A percentile compares a stretch with the other conserved stretches of the same genome.
These are phyloP conservation scores for Acephala macrosclerotiorum DNA, from an alignment of 2,329 filamentous ascomycete genomes.

Conservation along the genomic window DNA sequence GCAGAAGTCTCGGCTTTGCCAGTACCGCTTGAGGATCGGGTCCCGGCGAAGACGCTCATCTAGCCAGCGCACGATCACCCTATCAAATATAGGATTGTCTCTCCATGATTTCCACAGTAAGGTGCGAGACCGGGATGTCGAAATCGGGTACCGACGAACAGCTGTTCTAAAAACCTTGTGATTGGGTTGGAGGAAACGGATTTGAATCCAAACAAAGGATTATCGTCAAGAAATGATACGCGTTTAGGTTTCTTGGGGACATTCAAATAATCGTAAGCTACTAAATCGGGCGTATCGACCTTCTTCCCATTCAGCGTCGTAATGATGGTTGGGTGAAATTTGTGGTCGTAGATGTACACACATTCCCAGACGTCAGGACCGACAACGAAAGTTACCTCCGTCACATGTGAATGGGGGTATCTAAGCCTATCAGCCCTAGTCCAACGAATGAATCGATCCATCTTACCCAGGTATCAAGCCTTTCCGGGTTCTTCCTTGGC, in stretches of 20 bases:
- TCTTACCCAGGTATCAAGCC: conserved; percentile 49
- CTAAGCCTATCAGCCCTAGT: conserved; percentile 47
- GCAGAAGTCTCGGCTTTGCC: conserved; percentile 47
- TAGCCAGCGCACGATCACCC: conserved; percentile 54
- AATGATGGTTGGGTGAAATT: conserved; percentile 53
- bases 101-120: conserved; percentile 57
- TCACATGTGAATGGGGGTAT: conserved; percentile 61
- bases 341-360: conserved; percentile 54
- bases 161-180: conserved; percentile 46
- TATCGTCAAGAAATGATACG: conserved; percentile 56
- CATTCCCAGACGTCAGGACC: conserved; percentile 59
- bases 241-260: conserved; percentile 50
- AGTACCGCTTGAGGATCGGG: conserved; percentile 48
- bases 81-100: conserved; percentile 51
- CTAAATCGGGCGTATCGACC: conserved; percentile 59
- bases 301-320: conserved; percentile 56
- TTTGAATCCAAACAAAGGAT: conserved; percentile 57
- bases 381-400: conserved; percentile 60
- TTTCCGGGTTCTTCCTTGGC: conserved; percentile 55
- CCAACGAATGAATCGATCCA: conserved; percentile 52
- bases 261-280: conserved; percentile 53
- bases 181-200: conserved; percentile 35
- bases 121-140: conserved; percentile 51
- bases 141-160: conserved; percentile 46
- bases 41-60: conserved; percentile 53